These are phyloP conservation scores for Candida orba DNA, from an alignment of 805 yeast species.

Conservation along the genomic window DNA sequence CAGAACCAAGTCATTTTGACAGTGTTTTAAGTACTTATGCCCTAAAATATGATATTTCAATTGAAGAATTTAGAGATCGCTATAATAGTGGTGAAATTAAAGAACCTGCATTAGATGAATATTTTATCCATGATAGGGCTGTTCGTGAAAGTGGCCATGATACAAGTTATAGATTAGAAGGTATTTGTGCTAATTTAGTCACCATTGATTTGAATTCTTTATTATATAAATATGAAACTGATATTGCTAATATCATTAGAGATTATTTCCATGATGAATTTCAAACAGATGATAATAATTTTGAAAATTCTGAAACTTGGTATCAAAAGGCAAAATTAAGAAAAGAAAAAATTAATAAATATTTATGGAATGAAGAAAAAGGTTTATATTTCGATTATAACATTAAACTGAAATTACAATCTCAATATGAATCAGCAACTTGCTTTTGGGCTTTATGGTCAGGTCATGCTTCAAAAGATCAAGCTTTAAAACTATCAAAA, in stretches of 20 bases:
- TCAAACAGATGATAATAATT: constrained; percentile 28
- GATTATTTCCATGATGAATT: constrained; percentile 47
- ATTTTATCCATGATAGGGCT: constrained; percentile 86
- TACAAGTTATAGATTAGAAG: constrained; percentile 85
- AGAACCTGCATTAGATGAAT: constrained; percentile 83
- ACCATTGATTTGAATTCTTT: constrained; percentile 85
- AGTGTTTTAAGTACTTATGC: constrained; percentile 64
- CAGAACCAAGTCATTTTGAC: constrained; percentile 83
- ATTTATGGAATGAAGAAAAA: constrained; percentile 76
- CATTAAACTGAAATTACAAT: constrained; percentile 45
- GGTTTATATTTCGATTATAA: constrained; percentile 84
- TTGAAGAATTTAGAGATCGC: constrained; percentile 57
- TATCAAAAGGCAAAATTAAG: constrained; percentile 46
- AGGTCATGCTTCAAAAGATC: constrained; percentile 54
- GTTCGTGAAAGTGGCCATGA: constrained; percentile 97
- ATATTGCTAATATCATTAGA: constrained; percentile 62
- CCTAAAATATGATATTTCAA: constrained; percentile 46
- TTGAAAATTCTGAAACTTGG: constrained; percentile 56
- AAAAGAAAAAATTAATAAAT: constrained; percentile 49
- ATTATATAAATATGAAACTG: constrained; percentile 83
- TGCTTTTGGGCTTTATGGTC: constrained; percentile 93
- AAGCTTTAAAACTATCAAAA: constrained; percentile 57
- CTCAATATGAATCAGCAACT: constrained; percentile 77
- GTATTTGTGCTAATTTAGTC: constrained; percentile 81
- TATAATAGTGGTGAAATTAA: constrained; percentile 60